Evolutionary conservation across 148 eudicot species (phyloP).

Genomic region (Persicaria maculosa): DNA sequence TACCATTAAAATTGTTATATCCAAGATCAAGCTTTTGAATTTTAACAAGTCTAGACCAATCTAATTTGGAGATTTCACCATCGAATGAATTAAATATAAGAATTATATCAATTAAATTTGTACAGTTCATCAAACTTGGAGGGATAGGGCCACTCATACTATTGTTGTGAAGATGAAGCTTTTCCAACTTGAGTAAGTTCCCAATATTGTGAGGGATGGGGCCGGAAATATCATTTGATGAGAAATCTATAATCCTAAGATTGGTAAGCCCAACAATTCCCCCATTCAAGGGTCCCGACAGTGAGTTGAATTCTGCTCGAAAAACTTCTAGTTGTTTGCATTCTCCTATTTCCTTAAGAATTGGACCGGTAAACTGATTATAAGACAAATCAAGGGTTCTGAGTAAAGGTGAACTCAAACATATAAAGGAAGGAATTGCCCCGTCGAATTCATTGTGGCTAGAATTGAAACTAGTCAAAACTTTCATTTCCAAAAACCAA

Average conservation of each 20-base stretch:
- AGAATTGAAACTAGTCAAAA: neutral
- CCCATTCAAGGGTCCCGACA: neutral
- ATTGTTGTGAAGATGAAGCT: constrained; percentile 62
- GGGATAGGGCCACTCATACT: constrained; percentile 57
- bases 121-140: constrained; percentile 58
- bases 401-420: neutral
- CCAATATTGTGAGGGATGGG: constrained; percentile 51
- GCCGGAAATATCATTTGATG: constrained; percentile 26
- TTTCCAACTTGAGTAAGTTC: constrained; percentile 48
- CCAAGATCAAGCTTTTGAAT: constrained; percentile 66
- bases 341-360: neutral
- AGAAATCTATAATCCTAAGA: neutral
- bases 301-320: neutral
- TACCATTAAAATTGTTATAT: constrained; percentile 54
- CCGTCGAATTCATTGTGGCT: neutral
- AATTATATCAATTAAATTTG: constrained; percentile 39
- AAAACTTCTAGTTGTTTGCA: neutral
- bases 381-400: neutral
- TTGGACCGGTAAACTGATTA: neutral
- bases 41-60: constrained; percentile 50
- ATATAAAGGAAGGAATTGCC: neutral
- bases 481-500: too few relatives aligned
- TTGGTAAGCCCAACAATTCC: neutral
- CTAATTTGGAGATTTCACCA: constrained; percentile 57
- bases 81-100: constrained; percentile 55